Evolutionary conservation across 768 basidiomycete species (phyloP), one percentile per base, ranked within the genome.

Genomic region (Hirschioporus abietinus): DNA sequence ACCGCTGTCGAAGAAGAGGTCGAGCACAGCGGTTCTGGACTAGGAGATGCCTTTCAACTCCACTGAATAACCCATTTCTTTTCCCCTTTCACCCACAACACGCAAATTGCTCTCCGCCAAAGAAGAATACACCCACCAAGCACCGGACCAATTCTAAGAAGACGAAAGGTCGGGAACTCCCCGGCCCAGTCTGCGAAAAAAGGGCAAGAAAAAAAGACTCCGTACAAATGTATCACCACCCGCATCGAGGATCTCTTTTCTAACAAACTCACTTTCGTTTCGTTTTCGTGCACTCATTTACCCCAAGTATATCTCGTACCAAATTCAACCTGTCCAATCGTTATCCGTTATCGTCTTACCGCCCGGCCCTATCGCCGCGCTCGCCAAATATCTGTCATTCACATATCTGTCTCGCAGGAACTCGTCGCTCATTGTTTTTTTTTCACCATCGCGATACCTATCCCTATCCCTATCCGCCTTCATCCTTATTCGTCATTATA

Each of bases 21-120:
- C 63, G 65, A 70, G 42, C 76, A 74, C 6, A 73, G 74, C 18
- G 77, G 77, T 35, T 67, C 74, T 60, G 78, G 78, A 66, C 75
- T 93, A 63, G 91, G 84, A 30, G 92, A 90, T 72, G 91, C 91
- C 27, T 91, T 93, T 74, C 87, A 89, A 70, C 76, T 90, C 75
- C 81, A 78, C 17, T 89, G 70, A 81, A 68, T 30, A 52, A 15
- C 6, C 42, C 12, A 6, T 15, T 15, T 52, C 42, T 15, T 20
- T 52, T 20, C 12, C 42, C 42, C 42, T 10, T 15, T 3, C 42
- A 12, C 20, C 42, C 42, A 12, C 42, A 52, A 52, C 15, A 52
- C 20, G 1, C 20, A 52, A 8, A 30, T 3, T 8, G 30, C 30
- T 30, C 30, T 30, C 30, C 8, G 2, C 30, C 42, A 52, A 52